Conservation (phyloP, 257 asterid genomes). For the Fraxinus cuspidata region DNA sequence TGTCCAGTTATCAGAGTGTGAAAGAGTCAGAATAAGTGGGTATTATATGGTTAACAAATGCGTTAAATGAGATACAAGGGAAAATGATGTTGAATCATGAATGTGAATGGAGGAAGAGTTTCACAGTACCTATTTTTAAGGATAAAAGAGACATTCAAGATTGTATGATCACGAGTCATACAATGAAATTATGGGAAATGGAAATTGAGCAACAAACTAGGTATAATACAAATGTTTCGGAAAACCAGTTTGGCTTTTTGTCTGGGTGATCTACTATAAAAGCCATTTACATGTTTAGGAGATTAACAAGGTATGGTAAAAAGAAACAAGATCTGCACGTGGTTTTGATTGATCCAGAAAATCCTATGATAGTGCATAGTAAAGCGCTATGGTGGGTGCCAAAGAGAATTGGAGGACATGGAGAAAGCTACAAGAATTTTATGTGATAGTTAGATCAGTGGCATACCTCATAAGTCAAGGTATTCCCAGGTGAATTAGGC, state of each 20-base stretch:
- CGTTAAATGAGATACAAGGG: background rate
- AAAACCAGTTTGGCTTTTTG: background rate
- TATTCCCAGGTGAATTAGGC: slow-evolving; percentile 79
- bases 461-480: slow-evolving; percentile 77
- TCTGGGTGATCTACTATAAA: background rate
- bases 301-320: background rate
- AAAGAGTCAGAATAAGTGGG: background rate
- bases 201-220: background rate
- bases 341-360: no score
- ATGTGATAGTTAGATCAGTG: background rate
- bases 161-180: background rate
- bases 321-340: no score
- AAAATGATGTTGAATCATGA: background rate
- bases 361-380: no score
- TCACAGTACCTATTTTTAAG: background rate
- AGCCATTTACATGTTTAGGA: background rate
- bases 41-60: background rate
- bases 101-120: background rate
- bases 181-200: background rate
- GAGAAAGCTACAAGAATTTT: background rate
- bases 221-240: background rate
- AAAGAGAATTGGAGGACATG: background rate
- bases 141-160: background rate
- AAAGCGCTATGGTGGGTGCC: no score
- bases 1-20: background rate